Conservation (phyloP, 2,329 filamentous ascomycete genomes). For the Beauveria brongniartii region DNA sequence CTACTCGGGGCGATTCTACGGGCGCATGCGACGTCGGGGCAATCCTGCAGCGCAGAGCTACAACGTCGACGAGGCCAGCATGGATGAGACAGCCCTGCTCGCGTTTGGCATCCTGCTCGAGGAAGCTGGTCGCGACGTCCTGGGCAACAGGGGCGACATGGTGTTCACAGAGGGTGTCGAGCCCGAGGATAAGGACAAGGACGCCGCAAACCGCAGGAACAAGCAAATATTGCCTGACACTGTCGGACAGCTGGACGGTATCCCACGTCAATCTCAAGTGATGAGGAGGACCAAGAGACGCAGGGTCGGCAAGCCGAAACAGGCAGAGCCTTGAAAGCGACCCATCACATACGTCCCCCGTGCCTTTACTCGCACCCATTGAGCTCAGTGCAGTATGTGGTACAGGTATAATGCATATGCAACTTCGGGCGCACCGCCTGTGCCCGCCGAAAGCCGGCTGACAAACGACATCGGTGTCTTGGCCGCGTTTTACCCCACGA, state of each 20-base stretch:
- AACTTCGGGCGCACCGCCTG: not conserved
- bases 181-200: not conserved
- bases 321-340: not conserved
- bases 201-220: not conserved
- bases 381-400: not conserved
- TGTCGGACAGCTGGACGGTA: not conserved
- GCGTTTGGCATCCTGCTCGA: constrained; percentile 69
- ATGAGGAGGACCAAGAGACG: not conserved
- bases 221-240: not conserved
- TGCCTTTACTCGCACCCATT: no score
- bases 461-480: not conserved
- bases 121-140: constrained; percentile 52
- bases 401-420: not conserved
- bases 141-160: constrained; percentile 60
- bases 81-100: constrained; percentile 72
- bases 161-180: constrained; percentile 56
- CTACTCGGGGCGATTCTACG: constrained; percentile 61
- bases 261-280: not conserved
- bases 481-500: not conserved
- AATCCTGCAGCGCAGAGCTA: constrained; percentile 12
- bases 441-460: not conserved
- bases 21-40: constrained; percentile 1
- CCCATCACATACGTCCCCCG: no score
- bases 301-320: not conserved
- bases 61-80: constrained; percentile 46